Percentiles rank a stretch among this genome's conserved stretches.
Conservation (phyloP, 306 rosid genomes). For the Parietaria judaica region DNA sequence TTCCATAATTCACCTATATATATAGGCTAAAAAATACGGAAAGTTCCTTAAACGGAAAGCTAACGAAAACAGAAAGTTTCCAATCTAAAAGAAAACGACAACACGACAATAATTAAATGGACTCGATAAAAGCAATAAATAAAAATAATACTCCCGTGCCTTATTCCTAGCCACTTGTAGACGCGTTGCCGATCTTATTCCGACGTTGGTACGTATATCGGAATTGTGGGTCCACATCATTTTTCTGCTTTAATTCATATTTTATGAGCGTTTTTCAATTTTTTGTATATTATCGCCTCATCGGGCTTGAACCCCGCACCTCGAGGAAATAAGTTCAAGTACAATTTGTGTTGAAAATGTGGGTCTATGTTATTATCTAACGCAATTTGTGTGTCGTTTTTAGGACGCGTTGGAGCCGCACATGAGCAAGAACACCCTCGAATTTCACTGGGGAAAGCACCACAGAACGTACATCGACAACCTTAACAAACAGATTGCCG, state of each 20-base stretch:
- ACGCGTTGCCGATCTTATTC: too few species aligned
- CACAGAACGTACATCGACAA: conserved; percentile 78
- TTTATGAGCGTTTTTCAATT: too few species aligned
- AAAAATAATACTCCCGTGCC: background rate
- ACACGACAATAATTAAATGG: background rate
- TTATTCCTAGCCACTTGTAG: too few species aligned
- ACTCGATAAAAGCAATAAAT: background rate
- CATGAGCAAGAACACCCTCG: conserved; percentile 72
- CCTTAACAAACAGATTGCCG: conserved; percentile 72
- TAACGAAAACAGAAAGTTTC: background rate
- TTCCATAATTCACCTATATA: background rate
- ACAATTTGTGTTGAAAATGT: too few species aligned
- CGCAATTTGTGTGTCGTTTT: conserved; percentile 4
- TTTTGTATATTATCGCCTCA: too few species aligned
- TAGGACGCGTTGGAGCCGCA: conserved; percentile 85
- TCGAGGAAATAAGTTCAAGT: too few species aligned
- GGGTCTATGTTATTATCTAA: too few species aligned
- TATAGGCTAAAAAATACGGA: background rate
- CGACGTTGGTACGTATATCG: too few species aligned
- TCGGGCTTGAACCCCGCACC: too few species aligned
- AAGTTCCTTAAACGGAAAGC: background rate
- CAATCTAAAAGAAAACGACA: background rate
- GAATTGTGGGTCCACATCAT: too few species aligned
- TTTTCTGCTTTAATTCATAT: too few species aligned
- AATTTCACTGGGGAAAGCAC: conserved; percentile 95